Percentiles rank a stretch among this genome's conserved stretches.
These are phyloP conservation scores for Populus pruinosa DNA, from an alignment of 345 rosid genomes.

Conservation along the genomic window DNA sequence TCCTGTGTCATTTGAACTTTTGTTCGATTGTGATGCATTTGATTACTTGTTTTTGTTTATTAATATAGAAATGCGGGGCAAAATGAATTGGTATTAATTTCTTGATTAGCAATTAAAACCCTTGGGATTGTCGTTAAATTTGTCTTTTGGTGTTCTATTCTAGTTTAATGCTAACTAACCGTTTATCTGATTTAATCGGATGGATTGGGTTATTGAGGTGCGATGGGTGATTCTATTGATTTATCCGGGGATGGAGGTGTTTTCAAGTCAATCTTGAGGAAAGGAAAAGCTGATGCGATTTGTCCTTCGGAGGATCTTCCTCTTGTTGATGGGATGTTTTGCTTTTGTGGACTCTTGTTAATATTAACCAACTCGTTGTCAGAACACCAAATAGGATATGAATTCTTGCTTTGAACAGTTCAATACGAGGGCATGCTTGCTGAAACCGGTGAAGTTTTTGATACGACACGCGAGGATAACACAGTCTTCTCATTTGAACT, in stretches of 20 bases:
- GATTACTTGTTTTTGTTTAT: not conserved
- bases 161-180: not conserved
- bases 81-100: not conserved
- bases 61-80: not conserved
- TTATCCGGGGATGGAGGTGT: slow-evolving; percentile 85
- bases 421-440: slow-evolving; percentile 83
- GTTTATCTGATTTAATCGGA: not conserved
- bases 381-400: not conserved
- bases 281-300: slow-evolving; percentile 60
- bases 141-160: not conserved
- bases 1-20: not conserved
- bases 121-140: not conserved
- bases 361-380: not conserved
- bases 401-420: slow-evolving; percentile 42
- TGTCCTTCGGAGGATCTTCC: slow-evolving; percentile 76
- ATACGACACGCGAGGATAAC: slow-evolving; percentile 84
- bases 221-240: slow-evolving; percentile 61
- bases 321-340: slow-evolving; percentile 90
- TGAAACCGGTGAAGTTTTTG: slow-evolving; percentile 83
- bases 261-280: slow-evolving; percentile 53
- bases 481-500: slow-evolving; percentile 81
- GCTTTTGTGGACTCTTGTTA: not conserved
- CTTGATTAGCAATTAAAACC: not conserved
- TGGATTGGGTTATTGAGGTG: slow-evolving; percentile 18
- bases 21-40: not conserved